A percentile compares a stretch with the other conserved stretches of the same genome.
phyloP scores from a whole-genome alignment of 176 grass and related monocot genomes.

The Elaeis guineensis region DNA sequence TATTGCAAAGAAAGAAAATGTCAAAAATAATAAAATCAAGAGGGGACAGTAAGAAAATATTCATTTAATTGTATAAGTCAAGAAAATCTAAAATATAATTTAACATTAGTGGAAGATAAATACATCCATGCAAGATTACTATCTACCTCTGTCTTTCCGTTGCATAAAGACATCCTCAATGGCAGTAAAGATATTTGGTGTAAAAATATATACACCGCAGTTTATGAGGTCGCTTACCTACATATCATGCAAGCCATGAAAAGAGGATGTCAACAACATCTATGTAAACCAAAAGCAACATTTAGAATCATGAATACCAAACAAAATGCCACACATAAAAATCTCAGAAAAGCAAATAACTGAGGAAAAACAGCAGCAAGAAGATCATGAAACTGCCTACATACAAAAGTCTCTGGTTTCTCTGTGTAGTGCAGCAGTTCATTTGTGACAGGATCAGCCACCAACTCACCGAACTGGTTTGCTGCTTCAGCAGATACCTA shows the following conservation, averaged over 20 bases:
- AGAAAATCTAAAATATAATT: too few relatives aligned
- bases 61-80: too few relatives aligned
- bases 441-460: slow-evolving; percentile 88
- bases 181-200: slow-evolving; percentile 76
- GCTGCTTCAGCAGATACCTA: slow-evolving; percentile 97
- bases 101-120: too few relatives aligned
- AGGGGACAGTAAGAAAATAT: too few relatives aligned
- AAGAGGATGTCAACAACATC: slow-evolving; percentile 11
- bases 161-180: slow-evolving; percentile 82
- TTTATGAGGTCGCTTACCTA: slow-evolving; percentile 99
- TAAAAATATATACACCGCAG: slow-evolving; percentile 99
- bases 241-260: slow-evolving; percentile 19
- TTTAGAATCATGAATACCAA: too few relatives aligned
- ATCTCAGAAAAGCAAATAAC: slow-evolving; percentile 5
- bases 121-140: too few relatives aligned
- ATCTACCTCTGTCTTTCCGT: slow-evolving; percentile 80
- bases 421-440: slow-evolving; percentile 96
- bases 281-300: background rate
- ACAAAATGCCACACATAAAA: background rate
- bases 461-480: slow-evolving; percentile 95
- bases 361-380: too few relatives aligned
- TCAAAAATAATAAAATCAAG: too few relatives aligned
- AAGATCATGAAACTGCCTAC: slow-evolving; percentile 24
- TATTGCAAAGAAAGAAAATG: too few relatives aligned
- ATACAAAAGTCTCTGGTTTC: slow-evolving; percentile 97